phyloP scores from a whole-genome alignment of 1,139 yeast species.

The Geotrichum restrictum region DNA sequence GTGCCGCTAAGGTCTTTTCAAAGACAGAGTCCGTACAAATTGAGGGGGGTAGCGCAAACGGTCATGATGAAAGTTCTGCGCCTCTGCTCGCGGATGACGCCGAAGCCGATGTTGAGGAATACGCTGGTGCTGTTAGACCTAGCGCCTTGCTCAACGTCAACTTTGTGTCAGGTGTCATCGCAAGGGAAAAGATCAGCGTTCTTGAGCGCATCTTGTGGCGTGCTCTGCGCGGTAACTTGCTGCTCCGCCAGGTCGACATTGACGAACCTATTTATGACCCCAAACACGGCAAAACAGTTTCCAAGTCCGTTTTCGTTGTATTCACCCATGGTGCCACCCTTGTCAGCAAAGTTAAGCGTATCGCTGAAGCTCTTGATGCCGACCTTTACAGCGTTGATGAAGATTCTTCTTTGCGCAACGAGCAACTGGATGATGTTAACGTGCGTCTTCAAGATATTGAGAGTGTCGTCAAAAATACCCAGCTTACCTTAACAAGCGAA shows the following conservation, averaged over 20 bases:
- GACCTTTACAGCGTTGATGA: conserved; percentile 64
- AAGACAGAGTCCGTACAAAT: conserved; percentile 24
- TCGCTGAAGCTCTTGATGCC: conserved; percentile 84
- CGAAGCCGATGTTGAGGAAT: conserved; percentile 18
- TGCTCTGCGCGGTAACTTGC: conserved; percentile 82
- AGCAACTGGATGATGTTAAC: conserved; percentile 56
- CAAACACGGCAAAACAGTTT: conserved; percentile 46
- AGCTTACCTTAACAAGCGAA: conserved; percentile 68
- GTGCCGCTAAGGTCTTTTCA: conserved; percentile 67
- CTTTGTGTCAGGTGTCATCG: conserved; percentile 82
- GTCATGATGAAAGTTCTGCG: conserved; percentile 24
- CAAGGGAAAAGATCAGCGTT: conserved; percentile 62
- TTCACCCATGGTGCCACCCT: conserved; percentile 85
- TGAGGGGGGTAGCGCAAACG: conserved; percentile 16
- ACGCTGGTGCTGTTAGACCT: conserved; percentile 16
- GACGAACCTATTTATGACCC: conserved; percentile 55
- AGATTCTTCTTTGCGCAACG: conserved; percentile 51
- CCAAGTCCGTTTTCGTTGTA: conserved; percentile 73
- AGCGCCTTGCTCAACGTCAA: conserved; percentile 40
- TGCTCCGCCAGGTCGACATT: conserved; percentile 66
- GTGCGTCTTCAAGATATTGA: conserved; percentile 60
- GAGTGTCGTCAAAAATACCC: conserved; percentile 66
- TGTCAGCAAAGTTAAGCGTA: conserved; percentile 61
- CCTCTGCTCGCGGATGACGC: conserved; percentile 26
- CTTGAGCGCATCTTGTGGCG: conserved; percentile 92